Percentiles rank a stretch among this genome's conserved stretches.
phyloP scores from a whole-genome alignment of 2,329 filamentous ascomycete species.

The Ophiostoma australiae region DNA sequence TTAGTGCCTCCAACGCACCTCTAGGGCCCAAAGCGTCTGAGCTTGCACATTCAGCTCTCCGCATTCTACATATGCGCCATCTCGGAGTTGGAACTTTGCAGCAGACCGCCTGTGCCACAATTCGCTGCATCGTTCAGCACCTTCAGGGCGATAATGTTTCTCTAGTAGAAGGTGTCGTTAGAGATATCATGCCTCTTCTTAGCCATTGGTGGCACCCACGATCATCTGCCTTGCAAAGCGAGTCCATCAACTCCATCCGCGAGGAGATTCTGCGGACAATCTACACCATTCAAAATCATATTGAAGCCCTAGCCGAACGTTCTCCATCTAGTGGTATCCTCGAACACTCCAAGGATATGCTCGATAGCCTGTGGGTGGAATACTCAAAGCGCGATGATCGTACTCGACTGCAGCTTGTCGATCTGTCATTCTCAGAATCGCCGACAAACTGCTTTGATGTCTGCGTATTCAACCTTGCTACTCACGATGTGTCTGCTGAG shows the following conservation, averaged over 20 bases:
- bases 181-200: constrained; percentile 64
- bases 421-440: constrained; percentile 57
- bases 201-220: constrained; percentile 71
- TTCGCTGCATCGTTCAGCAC: constrained; percentile 66
- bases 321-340: constrained; percentile 38
- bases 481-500: constrained; percentile 52
- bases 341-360: constrained; percentile 57
- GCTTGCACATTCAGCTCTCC: constrained; percentile 53
- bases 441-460: constrained; percentile 44
- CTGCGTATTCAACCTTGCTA: constrained; percentile 49
- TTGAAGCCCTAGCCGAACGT: constrained; percentile 52
- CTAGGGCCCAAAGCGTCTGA: constrained; percentile 51
- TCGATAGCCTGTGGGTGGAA: constrained; percentile 68
- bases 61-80: constrained; percentile 56
- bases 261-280: constrained; percentile 75
- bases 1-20: constrained; percentile 63
- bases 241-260: constrained; percentile 52
- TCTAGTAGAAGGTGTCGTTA: constrained; percentile 56
- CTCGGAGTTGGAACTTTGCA: constrained; percentile 60
- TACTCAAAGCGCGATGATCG: constrained; percentile 68
- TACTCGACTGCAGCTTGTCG: constrained; percentile 71
- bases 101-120: constrained; percentile 65
- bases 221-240: constrained; percentile 54
- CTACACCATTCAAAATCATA: constrained; percentile 59
- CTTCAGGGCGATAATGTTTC: constrained; percentile 63